Conservation (phyloP, 306 rosid species). For the Sicyos baderoa region DNA sequence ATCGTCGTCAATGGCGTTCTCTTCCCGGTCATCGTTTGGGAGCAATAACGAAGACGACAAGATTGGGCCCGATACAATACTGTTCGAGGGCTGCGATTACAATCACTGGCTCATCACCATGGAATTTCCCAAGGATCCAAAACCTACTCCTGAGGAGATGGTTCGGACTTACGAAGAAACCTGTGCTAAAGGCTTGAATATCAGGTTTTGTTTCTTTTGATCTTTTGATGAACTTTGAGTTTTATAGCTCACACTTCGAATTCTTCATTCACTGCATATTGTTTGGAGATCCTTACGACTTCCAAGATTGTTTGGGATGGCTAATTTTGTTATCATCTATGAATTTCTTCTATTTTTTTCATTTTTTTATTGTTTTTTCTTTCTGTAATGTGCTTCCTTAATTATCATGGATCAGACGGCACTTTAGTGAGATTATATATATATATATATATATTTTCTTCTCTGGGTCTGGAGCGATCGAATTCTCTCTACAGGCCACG, state of each 20-base stretch:
- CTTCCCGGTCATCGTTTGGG: slow-evolving; percentile 29
- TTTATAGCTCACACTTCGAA: not conserved
- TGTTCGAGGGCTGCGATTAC: slow-evolving; percentile 87
- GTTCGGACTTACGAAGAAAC: slow-evolving; percentile 55
- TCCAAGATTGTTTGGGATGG: not conserved
- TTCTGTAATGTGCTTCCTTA: not conserved
- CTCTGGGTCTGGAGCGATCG: not conserved
- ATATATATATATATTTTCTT: not conserved
- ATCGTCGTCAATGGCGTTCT: slow-evolving; percentile 29
- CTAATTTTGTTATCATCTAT: not conserved
- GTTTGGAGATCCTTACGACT: not conserved
- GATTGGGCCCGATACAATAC: slow-evolving; percentile 58
- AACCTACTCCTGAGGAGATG: slow-evolving; percentile 51
- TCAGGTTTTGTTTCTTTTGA: slow-evolving; percentile 35
- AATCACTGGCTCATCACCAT: slow-evolving; percentile 77
- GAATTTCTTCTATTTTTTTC: not conserved
- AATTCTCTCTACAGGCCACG: not conserved
- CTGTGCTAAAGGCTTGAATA: slow-evolving; percentile 66
- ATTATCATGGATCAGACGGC: not conserved
- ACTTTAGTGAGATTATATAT: not conserved
- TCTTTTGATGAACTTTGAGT: not conserved
- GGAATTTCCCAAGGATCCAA: slow-evolving; percentile 46
- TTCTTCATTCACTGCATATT: not conserved
- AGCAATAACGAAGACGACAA: slow-evolving; percentile 24
- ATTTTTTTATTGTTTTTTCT: no score